Conservation (phyloP, 352 stramenopile species). For the Aphanomyces stellatus region DNA sequence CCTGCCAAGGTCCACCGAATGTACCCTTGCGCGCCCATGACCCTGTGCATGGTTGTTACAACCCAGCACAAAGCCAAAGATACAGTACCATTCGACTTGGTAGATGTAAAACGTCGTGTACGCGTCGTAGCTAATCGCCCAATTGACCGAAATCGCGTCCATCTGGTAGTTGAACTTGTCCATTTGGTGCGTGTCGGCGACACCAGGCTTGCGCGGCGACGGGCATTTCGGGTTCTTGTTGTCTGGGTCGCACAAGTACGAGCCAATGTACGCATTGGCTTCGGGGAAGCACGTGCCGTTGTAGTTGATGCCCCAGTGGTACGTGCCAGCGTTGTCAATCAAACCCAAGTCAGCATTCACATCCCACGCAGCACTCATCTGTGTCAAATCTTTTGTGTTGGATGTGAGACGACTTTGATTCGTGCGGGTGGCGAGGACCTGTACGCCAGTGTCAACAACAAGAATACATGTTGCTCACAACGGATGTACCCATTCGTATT, state of each 20-base stretch:
- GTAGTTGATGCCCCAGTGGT: conserved; percentile 28
- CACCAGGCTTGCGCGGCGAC: conserved; percentile 23
- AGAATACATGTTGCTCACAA: neutral
- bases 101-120: conserved; percentile 45
- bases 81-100: conserved; percentile 23
- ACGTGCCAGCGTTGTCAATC: conserved; percentile 25
- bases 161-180: conserved; percentile 35
- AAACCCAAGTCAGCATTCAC: conserved; percentile 30
- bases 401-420: conserved; percentile 17
- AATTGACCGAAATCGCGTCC: conserved; percentile 78
- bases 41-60: conserved; percentile 30
- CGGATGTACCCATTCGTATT: conserved; percentile 19
- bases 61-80: neutral
- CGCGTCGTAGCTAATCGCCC: conserved; percentile 48
- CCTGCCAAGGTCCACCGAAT: conserved; percentile 58
- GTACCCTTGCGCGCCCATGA: conserved; percentile 49
- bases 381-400: neutral
- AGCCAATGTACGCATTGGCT: conserved; percentile 24
- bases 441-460: too few relatives aligned
- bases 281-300: conserved; percentile 24
- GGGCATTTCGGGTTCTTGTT: conserved; percentile 22
- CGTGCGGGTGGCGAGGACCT: neutral
- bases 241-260: conserved; percentile 22
- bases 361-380: conserved; percentile 26
- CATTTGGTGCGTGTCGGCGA: conserved; percentile 1